These are phyloP conservation scores for Aspergillus fijiensis DNA, from an alignment of 2,329 filamentous ascomycete genomes.

Conservation along the genomic window DNA sequence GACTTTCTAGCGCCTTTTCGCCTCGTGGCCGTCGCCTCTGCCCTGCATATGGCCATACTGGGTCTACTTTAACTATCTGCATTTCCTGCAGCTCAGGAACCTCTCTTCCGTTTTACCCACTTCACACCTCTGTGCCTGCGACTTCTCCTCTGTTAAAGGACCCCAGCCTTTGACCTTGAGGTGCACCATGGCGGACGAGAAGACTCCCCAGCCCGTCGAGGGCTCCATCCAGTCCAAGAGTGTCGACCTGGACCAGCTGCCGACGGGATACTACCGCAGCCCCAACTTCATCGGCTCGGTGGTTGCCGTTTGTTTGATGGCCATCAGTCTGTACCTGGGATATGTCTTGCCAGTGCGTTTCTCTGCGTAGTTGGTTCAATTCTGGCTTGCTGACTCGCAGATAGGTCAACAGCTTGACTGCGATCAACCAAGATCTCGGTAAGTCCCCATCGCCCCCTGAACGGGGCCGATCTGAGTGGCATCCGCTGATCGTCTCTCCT, in stretches of 20 bases:
- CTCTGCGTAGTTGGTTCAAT: not conserved
- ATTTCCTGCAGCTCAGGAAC: not conserved
- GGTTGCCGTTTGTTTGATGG: conserved; percentile 4
- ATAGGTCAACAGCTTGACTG: conserved; percentile 20
- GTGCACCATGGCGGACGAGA: not conserved
- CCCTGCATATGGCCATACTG: not conserved
- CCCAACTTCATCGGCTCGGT: conserved; percentile 5
- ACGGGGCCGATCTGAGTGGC: too few relatives aligned
- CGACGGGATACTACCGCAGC: conserved; percentile 2
- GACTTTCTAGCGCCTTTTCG: not conserved
- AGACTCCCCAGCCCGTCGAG: not conserved
- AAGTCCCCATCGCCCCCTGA: not conserved
- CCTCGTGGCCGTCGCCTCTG: not conserved
- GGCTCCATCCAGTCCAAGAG: not conserved
- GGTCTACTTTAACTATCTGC: not conserved
- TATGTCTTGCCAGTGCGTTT: conserved; percentile 18
- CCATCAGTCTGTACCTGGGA: conserved; percentile 23
- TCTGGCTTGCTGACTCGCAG: not conserved
- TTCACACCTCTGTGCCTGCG: not conserved
- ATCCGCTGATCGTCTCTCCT: not conserved
- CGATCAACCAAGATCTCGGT: conserved; percentile 30
- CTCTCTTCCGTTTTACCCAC: not conserved
- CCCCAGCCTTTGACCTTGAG: not conserved
- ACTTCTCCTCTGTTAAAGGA: not conserved
- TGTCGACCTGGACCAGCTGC: not conserved